Base-by-base conservation (phyloP, 2,329 filamentous ascomycete species). In the Camptophora hylomeconis region DNA sequence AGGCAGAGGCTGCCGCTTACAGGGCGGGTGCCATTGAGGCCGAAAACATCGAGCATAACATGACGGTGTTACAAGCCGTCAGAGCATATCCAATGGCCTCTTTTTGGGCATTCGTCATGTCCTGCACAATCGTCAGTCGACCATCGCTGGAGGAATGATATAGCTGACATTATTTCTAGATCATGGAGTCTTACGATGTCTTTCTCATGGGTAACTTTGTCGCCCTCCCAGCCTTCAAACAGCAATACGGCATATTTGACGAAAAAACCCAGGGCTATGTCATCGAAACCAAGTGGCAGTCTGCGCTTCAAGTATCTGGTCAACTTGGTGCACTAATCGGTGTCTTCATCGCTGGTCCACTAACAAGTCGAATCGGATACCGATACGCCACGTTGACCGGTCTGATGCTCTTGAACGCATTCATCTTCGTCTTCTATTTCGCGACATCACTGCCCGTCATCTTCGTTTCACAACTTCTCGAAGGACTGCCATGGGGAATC, bases 171-270 rank as follows among this genome's bases (percentile, higher is more conserved):
- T 32, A 10, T 24, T 32, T n/a, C n/a, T 39, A 74, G 69, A 69
- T 72, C 41, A 75, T 75, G 71, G 71, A 75, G 47, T 66, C 69
- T 4, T 75, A 72, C 57, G 61, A 61, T 47, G 65, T 75, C 37
- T 74, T 75, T 56, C 53, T 75, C 13, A 71, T 67, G 45, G 63
- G 64, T 26, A 63, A 67, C 34, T 75, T 75, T 49, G 50, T 74
- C 22, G 68, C 69, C 33, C 56, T 65, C 5, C 30, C 50, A 13
- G 35, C 42, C 10, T 74, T 74, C 52, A 50, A 42, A 17, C 2
- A 55, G 0, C 37, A 54, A 3, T 74, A 56, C 41, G 69, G 69
- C 38, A 50, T 68, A 19, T 36, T 8, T 3, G 47, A 17, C 24
- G 26, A 20, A 7, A 12, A 5, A 6, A 6, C 14, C 14, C 37